phyloP scores from a whole-genome alignment of 495 filamentous ascomycete genomes.

The Pseudevernia furfuracea region DNA sequence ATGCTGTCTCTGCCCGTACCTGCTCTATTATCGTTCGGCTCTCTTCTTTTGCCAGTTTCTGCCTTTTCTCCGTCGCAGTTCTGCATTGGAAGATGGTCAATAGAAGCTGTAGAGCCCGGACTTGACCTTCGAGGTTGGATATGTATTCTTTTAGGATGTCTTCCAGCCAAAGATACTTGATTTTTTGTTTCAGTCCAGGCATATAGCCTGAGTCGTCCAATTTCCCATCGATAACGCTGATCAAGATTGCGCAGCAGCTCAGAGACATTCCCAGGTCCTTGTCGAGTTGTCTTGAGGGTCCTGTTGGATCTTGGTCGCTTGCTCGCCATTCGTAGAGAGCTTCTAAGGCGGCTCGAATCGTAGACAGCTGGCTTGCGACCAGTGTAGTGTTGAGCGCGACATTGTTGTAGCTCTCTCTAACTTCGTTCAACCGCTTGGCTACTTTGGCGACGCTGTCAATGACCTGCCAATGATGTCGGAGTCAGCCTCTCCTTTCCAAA shows the following conservation, averaged over 20 bases:
- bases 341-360: constrained; percentile 23
- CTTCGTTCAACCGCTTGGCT: constrained; percentile 22
- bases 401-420: constrained; percentile 20
- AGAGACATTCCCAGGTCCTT: constrained; percentile 20
- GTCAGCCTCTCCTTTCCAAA: too few species aligned
- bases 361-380: constrained; percentile 22
- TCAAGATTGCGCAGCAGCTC: constrained; percentile 24
- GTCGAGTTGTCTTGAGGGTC: constrained; percentile 20
- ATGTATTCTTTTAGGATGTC: constrained; percentile 22
- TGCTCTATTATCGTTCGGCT: constrained; percentile 19
- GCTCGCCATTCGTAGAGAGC: constrained; percentile 20
- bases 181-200: constrained; percentile 20
- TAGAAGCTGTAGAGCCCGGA: constrained; percentile 23
- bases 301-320: constrained; percentile 2
- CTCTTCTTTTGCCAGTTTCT: constrained; percentile 13
- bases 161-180: constrained; percentile 23
- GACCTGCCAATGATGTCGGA: too few species aligned
- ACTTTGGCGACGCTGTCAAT: constrained; percentile 20
- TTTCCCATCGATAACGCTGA: constrained; percentile 23
- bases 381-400: constrained; percentile 25
- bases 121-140: constrained; percentile 23
- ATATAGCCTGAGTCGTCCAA: constrained; percentile 21
- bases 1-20: constrained; percentile 17
- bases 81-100: constrained; percentile 24
- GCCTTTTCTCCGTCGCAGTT: constrained; percentile 20